Base-by-base conservation (phyloP, 2,329 filamentous ascomycete genomes). In the Amphichorda felina region DNA sequence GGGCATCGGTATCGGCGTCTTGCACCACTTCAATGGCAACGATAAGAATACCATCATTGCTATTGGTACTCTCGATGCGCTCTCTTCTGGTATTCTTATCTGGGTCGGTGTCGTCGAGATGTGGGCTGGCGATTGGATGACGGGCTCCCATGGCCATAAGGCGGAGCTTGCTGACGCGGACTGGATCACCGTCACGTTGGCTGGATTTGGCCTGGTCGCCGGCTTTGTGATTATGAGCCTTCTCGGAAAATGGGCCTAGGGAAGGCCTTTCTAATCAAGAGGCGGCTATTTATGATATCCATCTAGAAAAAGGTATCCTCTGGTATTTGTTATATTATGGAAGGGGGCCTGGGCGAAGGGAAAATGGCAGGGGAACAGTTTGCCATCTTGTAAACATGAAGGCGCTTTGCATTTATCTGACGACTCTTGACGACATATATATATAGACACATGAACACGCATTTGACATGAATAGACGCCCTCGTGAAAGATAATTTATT, bases 21-120 rank as follows among this genome's bases (percentile, higher is more conserved):
- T 87, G 19, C 58, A 77, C 26, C 53, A 64, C 8, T 87, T 86
- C 58, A 87, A 88, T 46, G 82, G 80, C 4, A 85, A 82, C 45
- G 71, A 83, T 44, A 69, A 65, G 3, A 64, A 66, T 2, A 87
- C 82, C 0, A 63, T 86, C 28, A 56, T 87, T 30, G 76, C 81
- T 3, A 74, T 87, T 25, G 82, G 81, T 1, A 84, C 80, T 0
- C 62, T 88, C 2, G 77, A 88, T 52, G 79, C 82, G 5, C 50
- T 87, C 8, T 82, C 75, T 1, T 80, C 82, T 0, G 82, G 82
- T 19, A 83, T 89, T 30, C 63, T 88, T 22, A 60, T 82, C n/a
- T 88, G 82, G 80, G 81, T 87, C 2, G 79, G 80, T 2, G 57
- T 87, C 2, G 81, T 87, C 0, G 82, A 87, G 59, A 86, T 88